Percentiles rank a stretch among this genome's conserved stretches.
These are phyloP conservation scores for Vigna angularis DNA, from an alignment of 306 rosid genomes.

Conservation along the genomic window DNA sequence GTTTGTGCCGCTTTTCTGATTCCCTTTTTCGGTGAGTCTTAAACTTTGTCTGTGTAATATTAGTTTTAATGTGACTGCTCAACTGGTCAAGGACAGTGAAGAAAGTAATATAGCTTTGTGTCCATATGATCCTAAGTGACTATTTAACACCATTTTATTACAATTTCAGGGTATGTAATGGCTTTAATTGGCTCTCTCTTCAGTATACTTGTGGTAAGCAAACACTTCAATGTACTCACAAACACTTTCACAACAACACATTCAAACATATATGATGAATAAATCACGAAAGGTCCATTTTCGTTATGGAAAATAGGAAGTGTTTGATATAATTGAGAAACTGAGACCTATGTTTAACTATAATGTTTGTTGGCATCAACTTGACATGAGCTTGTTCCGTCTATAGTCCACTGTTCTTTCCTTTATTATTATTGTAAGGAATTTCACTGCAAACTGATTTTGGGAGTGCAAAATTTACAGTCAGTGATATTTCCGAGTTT, in stretches of 20 bases:
- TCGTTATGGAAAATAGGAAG: too few species aligned
- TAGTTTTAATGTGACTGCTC: background rate
- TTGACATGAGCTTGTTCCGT: too few species aligned
- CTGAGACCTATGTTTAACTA: too few species aligned
- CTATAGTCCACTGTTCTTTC: background rate
- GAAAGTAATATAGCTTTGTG: background rate
- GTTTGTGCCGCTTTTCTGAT: slow-evolving; percentile 82
- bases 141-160: slow-evolving; percentile 24
- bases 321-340: too few species aligned
- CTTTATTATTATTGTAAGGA: slow-evolving; percentile 24
- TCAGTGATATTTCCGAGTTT: slow-evolving; percentile 71
- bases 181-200: slow-evolving; percentile 78
- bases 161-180: slow-evolving; percentile 74
- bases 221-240: background rate
- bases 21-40: slow-evolving; percentile 79
- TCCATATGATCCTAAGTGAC: slow-evolving; percentile 17
- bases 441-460: slow-evolving; percentile 33
- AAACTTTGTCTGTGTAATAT: slow-evolving; percentile 24
- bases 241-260: background rate
- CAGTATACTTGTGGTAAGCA: slow-evolving; percentile 76
- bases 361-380: too few species aligned
- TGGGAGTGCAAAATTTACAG: slow-evolving; percentile 51
- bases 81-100: background rate
- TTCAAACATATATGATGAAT: too few species aligned
- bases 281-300: too few species aligned